Evolutionary conservation across 2,329 filamentous ascomycete species (phyloP).

Genomic region (Neofusicoccum cordaticola): DNA sequence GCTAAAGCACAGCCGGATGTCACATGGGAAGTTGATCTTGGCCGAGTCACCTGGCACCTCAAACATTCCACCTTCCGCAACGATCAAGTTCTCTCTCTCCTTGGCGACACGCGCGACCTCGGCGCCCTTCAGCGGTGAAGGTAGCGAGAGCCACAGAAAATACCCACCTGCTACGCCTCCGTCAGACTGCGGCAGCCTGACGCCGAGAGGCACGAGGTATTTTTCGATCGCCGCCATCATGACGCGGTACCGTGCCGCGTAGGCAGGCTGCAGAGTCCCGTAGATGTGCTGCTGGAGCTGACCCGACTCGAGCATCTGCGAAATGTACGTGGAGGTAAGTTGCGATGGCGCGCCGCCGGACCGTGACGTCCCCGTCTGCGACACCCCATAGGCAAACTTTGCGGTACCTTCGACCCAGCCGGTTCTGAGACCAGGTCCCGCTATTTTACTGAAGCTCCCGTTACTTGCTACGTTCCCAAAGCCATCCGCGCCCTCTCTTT

Average conservation of each 20-base stretch:
- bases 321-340: slow-evolving; percentile 56
- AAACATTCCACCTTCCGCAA: slow-evolving; percentile 70
- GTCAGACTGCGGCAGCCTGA: slow-evolving; percentile 46
- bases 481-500: slow-evolving; percentile 47
- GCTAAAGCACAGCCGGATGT: slow-evolving; percentile 67
- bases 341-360: slow-evolving; percentile 62
- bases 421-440: slow-evolving; percentile 74
- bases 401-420: slow-evolving; percentile 81
- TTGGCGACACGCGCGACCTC: slow-evolving; percentile 58
- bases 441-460: slow-evolving; percentile 85
- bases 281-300: slow-evolving; percentile 54
- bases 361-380: slow-evolving; percentile 57
- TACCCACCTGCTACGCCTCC: slow-evolving; percentile 69
- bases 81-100: slow-evolving; percentile 62
- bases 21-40: slow-evolving; percentile 55
- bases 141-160: slow-evolving; percentile 77
- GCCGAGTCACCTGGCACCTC: slow-evolving; percentile 51
- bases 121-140: slow-evolving; percentile 50
- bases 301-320: slow-evolving; percentile 52
- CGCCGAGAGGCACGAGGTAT: slow-evolving; percentile 62
- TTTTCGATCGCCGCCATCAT: slow-evolving; percentile 60
- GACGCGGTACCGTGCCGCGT: slow-evolving; percentile 51
- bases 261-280: slow-evolving; percentile 54
- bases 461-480: slow-evolving; percentile 86
- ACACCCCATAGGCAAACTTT: slow-evolving; percentile 59